Conservation (phyloP, 176 grass and related monocot species). For the Themeda triandra region DNA sequence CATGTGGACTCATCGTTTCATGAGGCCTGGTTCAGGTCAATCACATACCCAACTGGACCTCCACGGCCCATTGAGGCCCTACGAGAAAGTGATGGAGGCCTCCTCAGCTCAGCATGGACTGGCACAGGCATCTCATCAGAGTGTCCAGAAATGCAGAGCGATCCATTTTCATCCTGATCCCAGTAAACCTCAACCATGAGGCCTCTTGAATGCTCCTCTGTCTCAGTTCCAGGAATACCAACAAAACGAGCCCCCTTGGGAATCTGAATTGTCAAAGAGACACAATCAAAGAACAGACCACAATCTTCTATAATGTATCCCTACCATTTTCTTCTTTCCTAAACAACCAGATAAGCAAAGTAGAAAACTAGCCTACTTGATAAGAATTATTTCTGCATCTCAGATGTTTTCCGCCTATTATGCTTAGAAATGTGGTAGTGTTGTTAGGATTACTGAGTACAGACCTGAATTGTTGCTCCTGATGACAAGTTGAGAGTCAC, state of each 20-base stretch:
- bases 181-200: conserved; percentile 94
- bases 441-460: neutral
- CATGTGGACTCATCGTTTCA: conserved; percentile 25
- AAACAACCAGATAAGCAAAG: neutral
- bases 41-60: conserved; percentile 51
- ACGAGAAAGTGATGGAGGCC: conserved; percentile 35
- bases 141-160: conserved; percentile 85
- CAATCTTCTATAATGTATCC: neutral
- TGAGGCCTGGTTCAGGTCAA: conserved; percentile 51
- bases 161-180: conserved; percentile 84
- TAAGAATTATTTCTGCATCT: conserved; percentile 11
- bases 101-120: conserved; percentile 42
- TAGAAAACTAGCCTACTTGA: neutral
- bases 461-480: conserved; percentile 82
- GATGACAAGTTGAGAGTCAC: conserved; percentile 69
- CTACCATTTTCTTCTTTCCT: neutral
- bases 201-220: conserved; percentile 74
- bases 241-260: conserved; percentile 77
- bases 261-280: conserved; percentile 50
- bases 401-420: neutral
- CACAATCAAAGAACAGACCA: conserved; percentile 1
- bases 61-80: conserved; percentile 36
- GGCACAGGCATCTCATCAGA: conserved; percentile 58
- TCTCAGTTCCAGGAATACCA: conserved; percentile 88
- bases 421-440: neutral